Base-by-base conservation (phyloP, 1,139 yeast genomes). In the Pichia sp. region DNA sequence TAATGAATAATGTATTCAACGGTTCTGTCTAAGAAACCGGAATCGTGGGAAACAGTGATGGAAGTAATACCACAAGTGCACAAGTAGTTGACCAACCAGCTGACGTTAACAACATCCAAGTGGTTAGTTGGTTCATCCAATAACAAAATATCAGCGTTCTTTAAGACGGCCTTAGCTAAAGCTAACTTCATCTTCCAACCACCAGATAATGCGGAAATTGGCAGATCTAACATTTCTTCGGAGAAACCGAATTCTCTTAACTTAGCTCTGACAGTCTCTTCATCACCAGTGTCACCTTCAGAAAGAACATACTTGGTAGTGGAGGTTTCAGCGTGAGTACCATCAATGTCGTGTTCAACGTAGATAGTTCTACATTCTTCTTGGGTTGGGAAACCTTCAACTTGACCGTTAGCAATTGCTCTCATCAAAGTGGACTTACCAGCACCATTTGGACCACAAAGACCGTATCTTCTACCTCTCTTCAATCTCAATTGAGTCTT, bases 151-250 rank as follows among this genome's bases (percentile, higher is more conserved):
- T 91, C 97, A 59, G 97, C 97, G 72, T 87, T 87, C 77, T 85
- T 85, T 72, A 91, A 83, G 65, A 91, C 96, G 63, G 98, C 98
- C 74, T 96, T 85, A 57, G 97, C 97, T 62, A 91, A 78, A 64
- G 96, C 98, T 67, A 91, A 80, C 75, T 91, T 91, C 98, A 91
- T 91, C 80, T 91, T 91, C 98, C 98, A 91, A 79, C 98, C 98
- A 81, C 98, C 98, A 60, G 97, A 88, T 58, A 91, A 77, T 50
- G 96, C 85, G 63, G 87, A 80, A 66, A 91, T 88, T 66, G 94
- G 94, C 93, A 82, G 83, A 54, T 61, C 66, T 63, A 78, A 77
- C 96, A 87, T 87, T 60, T 79, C 94, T 47, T 85, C 91, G 56
- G 93, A 60, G 86, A 91, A 91, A 60, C 77, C 76, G 76, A 91